Evolutionary conservation across 352 stramenopile species (phyloP).

Genomic region (Pythium vanterpoolii): DNA sequence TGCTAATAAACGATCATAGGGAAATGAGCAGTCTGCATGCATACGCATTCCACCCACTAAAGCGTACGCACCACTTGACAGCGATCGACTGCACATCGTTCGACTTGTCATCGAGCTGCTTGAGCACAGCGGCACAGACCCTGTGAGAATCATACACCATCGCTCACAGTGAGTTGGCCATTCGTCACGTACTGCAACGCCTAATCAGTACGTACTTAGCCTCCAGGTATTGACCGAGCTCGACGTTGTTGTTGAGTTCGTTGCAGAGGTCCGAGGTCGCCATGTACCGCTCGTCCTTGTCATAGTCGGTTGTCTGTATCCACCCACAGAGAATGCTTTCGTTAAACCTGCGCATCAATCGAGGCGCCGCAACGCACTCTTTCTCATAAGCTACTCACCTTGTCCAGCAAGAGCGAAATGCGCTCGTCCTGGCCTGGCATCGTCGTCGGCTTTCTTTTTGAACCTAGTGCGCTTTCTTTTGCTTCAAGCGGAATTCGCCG

Average conservation of each 20-base stretch:
- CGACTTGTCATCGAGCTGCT: slow-evolving; percentile 97
- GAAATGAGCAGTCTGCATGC: background rate
- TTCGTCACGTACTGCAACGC: background rate
- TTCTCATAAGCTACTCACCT: slow-evolving; percentile 31
- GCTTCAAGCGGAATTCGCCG: slow-evolving; percentile 12
- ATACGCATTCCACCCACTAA: background rate
- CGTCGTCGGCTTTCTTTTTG: slow-evolving; percentile 16
- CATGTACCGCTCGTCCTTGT: slow-evolving; percentile 99
- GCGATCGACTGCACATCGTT: slow-evolving; percentile 98
- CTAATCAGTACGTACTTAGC: slow-evolving; percentile 58
- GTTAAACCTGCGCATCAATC: background rate
- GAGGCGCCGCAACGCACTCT: background rate
- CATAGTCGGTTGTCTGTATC: slow-evolving; percentile 76
- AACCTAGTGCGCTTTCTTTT: background rate
- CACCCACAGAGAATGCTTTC: background rate
- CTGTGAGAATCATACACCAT: no score
- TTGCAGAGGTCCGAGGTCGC: slow-evolving; percentile 97
- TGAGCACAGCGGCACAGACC: slow-evolving; percentile 95
- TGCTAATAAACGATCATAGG: slow-evolving; percentile 22
- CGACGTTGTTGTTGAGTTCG: slow-evolving; percentile 93
- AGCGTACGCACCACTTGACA: slow-evolving; percentile 68
- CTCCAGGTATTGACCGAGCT: slow-evolving; percentile 82
- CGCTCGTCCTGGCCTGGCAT: slow-evolving; percentile 77
- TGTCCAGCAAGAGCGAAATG: slow-evolving; percentile 79
- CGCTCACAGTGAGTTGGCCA: background rate